Conservation (phyloP, 192 early-diverging fungal species). For the Coemansia sp. region DNA sequence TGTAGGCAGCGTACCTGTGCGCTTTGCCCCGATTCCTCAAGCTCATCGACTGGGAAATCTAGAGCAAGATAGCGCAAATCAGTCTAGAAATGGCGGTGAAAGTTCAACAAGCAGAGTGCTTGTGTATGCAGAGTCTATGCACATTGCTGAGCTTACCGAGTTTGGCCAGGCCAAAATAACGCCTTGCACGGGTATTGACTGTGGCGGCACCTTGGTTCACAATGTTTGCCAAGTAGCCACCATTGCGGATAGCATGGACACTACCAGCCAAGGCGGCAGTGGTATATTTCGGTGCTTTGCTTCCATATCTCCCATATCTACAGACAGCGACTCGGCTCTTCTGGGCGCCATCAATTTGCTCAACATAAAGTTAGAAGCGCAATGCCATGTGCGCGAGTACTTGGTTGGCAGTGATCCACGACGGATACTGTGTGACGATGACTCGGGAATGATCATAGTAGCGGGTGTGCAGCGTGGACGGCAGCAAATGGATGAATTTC, state of each 20-base stretch:
- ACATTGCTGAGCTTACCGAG: background rate
- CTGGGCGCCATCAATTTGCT: constrained; percentile 8
- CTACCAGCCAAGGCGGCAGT: background rate
- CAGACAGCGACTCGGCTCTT: background rate
- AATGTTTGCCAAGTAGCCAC: background rate
- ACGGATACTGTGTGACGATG: constrained; percentile 19
- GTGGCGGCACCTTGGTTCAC: background rate
- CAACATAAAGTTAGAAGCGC: constrained; percentile 3
- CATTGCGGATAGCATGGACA: background rate
- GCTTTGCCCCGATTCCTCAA: too few species aligned
- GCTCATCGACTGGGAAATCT: too few species aligned
- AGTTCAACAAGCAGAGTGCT: too few species aligned
- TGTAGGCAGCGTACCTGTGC: too few species aligned
- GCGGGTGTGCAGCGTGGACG: constrained; percentile 12
- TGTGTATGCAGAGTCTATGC: constrained; percentile 2
- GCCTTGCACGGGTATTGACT: constrained; percentile 6
- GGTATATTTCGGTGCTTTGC: constrained; percentile 2
- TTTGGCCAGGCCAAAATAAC: constrained; percentile 10
- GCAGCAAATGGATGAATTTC: too few species aligned
- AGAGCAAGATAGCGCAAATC: too few species aligned
- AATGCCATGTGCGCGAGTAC: constrained; percentile 17
- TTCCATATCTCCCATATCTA: too few species aligned
- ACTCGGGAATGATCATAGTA: constrained; percentile 30
- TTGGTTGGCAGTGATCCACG: constrained; percentile 21
- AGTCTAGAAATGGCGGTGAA: too few species aligned